phyloP scores from a whole-genome alignment of 192 early-diverging fungal species.

The Gigaspora rosea region DNA sequence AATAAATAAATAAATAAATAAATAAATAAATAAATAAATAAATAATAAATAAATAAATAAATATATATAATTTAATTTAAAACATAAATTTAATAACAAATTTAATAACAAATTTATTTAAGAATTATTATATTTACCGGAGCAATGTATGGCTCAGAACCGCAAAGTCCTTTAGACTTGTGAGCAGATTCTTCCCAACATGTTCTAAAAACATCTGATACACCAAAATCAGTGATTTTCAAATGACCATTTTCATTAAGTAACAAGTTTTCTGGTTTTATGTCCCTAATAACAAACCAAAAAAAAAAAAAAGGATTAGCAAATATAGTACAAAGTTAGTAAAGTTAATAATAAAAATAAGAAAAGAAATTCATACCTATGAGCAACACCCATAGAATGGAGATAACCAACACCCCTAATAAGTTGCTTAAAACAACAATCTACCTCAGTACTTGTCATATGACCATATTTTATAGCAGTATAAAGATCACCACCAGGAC shows the following conservation, averaged over 20 bases:
- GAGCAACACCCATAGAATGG: slow-evolving; percentile 94
- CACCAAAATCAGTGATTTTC: slow-evolving; percentile 99
- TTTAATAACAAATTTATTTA: no score
- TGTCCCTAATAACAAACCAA: slow-evolving; percentile 49
- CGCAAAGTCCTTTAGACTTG: slow-evolving; percentile 87
- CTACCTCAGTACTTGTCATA: slow-evolving; percentile 77
- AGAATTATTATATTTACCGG: slow-evolving; percentile 66
- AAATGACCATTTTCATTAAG: slow-evolving; percentile 76
- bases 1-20: background rate
- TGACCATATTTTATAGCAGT: slow-evolving; percentile 70
- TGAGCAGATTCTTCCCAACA: slow-evolving; percentile 79
- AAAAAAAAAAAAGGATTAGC: slow-evolving; percentile 16
- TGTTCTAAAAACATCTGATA: slow-evolving; percentile 91
- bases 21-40: no score
- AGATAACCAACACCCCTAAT: slow-evolving; percentile 86
- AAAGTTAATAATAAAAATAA: slow-evolving; percentile 52
- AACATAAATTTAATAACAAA: no score
- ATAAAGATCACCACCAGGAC: slow-evolving; percentile 91
- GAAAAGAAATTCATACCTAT: slow-evolving; percentile 41
- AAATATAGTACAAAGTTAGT: background rate
- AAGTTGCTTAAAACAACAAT: slow-evolving; percentile 95
- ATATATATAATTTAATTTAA: background rate
- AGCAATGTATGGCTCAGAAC: slow-evolving; percentile 96
- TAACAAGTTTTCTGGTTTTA: slow-evolving; percentile 87
- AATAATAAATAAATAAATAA: no score